Evolutionary conservation across 306 rosid genomes (phyloP).

Genomic region (Vigna mungo): DNA sequence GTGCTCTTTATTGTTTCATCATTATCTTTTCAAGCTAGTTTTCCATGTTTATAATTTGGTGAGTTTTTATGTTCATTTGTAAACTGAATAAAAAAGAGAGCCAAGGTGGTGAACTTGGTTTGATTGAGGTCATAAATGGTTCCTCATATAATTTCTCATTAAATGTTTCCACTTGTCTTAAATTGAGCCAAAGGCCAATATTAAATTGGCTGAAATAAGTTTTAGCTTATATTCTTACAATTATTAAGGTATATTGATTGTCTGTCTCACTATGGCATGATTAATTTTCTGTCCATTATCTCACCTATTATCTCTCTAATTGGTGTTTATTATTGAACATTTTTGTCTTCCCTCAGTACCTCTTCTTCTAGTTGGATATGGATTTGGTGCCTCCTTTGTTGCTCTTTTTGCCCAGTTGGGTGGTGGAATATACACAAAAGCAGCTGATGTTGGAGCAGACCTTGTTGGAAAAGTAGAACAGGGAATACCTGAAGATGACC

Average conservation of each 20-base stretch:
- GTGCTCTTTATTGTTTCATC: constrained; percentile 26
- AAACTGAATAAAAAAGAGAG: not conserved
- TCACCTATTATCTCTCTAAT: constrained; percentile 13
- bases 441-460: constrained; percentile 99
- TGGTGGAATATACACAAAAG: constrained; percentile 97
- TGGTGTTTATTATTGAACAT: constrained; percentile 34
- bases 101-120: constrained; percentile 16
- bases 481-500: constrained; percentile 99
- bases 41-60: constrained; percentile 37
- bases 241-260: constrained; percentile 12
- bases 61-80: constrained; percentile 28
- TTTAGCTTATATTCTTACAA: constrained; percentile 9
- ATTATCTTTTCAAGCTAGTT: constrained; percentile 31
- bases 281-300: constrained; percentile 1
- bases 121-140: constrained; percentile 30
- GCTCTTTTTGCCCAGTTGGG: constrained; percentile 98
- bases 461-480: constrained; percentile 99
- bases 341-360: constrained; percentile 73
- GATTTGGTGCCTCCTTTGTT: constrained; percentile 98
- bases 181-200: not conserved
- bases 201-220: constrained; percentile 34
- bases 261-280: constrained; percentile 8
- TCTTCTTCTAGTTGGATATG: constrained; percentile 98
- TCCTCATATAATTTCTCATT: not conserved
- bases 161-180: constrained; percentile 5